Evolutionary conservation across 192 early-diverging fungal genomes (phyloP).

Genomic region (Linnemannia zychae): DNA sequence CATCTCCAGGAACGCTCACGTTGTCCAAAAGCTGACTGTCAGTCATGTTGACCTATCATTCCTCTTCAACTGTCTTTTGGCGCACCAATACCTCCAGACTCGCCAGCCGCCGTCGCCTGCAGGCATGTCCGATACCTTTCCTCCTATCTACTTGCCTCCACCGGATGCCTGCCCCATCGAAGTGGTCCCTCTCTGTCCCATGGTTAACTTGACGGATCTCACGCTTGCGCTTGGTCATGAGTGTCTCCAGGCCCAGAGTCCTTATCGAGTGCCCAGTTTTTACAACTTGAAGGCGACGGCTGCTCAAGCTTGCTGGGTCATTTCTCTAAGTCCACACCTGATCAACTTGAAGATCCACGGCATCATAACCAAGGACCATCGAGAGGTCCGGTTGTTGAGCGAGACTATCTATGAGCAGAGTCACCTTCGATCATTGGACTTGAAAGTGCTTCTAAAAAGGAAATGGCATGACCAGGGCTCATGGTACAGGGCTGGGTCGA

Average conservation of each 20-base stretch:
- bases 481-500: neutral
- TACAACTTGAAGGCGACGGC: neutral
- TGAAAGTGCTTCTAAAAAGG: neutral
- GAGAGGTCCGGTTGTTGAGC: neutral
- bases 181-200: neutral
- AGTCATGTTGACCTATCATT: neutral
- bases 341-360: neutral
- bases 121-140: neutral
- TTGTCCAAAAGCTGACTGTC: neutral
- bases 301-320: neutral
- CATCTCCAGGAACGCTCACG: neutral
- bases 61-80: neutral
- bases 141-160: neutral
- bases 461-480: neutral
- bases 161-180: neutral
- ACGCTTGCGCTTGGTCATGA: neutral
- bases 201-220: neutral
- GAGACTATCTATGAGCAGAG: neutral
- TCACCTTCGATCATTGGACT: neutral
- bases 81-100: neutral
- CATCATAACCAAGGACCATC: neutral
- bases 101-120: neutral
- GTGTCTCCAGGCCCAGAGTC: neutral
- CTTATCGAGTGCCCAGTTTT: neutral
- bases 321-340: neutral